Evolutionary conservation across 2,329 filamentous ascomycete species (phyloP).

Genomic region (Rutstroemia sydowiana): DNA sequence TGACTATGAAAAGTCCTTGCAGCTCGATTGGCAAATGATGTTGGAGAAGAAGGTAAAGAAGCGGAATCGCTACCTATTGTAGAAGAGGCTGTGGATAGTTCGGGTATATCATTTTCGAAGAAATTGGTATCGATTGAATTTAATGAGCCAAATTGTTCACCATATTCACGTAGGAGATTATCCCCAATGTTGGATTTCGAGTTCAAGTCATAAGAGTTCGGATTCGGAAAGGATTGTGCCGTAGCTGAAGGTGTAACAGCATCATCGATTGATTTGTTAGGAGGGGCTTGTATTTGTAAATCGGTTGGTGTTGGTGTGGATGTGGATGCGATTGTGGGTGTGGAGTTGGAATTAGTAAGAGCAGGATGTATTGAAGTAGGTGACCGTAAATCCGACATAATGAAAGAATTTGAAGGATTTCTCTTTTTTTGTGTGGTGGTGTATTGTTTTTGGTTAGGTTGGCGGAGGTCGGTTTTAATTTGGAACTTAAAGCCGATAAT

Average conservation of each 20-base stretch:
- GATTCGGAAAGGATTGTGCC: slow-evolving; percentile 17
- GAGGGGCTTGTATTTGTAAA: slow-evolving; percentile 9
- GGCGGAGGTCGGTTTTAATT: neutral
- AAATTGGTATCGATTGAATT: slow-evolving; percentile 24
- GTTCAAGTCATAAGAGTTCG: slow-evolving; percentile 24
- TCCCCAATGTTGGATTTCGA: slow-evolving; percentile 30
- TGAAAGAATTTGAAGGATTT: slow-evolving; percentile 11
- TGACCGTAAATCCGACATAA: slow-evolving; percentile 37
- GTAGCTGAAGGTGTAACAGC: slow-evolving; percentile 13
- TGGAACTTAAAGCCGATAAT: neutral
- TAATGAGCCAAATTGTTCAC: slow-evolving; percentile 35
- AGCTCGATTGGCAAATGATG: slow-evolving; percentile 18
- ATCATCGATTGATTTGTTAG: slow-evolving; percentile 25
- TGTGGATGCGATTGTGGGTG: no score
- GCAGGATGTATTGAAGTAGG: slow-evolving; percentile 45
- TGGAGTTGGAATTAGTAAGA: slow-evolving; percentile 37
- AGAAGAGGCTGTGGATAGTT: slow-evolving; percentile 20
- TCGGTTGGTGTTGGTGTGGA: no score
- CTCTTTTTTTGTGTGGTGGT: neutral
- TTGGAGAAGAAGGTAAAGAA: slow-evolving; percentile 25
- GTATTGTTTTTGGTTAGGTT: neutral
- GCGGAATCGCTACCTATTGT: slow-evolving; percentile 24
- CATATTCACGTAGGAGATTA: slow-evolving; percentile 37
- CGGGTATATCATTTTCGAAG: slow-evolving; percentile 22
- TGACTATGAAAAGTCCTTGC: slow-evolving; percentile 20